phyloP scores from a whole-genome alignment of 495 filamentous ascomycete genomes.

The Penicillium ucsense region DNA sequence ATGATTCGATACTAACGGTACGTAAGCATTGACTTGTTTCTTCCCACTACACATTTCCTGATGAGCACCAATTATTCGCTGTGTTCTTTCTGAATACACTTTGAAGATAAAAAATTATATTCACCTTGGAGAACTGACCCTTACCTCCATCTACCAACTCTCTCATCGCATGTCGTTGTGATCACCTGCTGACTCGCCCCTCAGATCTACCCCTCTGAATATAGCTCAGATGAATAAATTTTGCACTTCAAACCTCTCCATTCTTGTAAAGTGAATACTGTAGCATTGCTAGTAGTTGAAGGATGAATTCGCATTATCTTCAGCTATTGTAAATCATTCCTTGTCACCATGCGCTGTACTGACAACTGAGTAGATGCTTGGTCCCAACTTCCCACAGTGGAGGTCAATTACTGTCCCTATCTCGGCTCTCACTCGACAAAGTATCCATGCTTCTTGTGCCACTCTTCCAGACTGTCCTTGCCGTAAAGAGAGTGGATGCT shows the following conservation, averaged over 20 bases:
- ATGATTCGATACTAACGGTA: no score
- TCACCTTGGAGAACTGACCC: constrained; percentile 96
- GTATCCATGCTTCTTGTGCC: constrained; percentile 41
- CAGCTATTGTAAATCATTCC: no score
- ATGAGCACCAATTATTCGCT: constrained; percentile 66
- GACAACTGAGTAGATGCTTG: no score
- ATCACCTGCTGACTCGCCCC: constrained; percentile 13
- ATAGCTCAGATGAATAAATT: neutral
- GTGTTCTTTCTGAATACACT: constrained; percentile 66
- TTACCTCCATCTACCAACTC: constrained; percentile 10
- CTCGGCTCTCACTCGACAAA: constrained; percentile 15
- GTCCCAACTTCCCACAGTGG: no score
- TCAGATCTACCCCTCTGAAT: constrained; percentile 8
- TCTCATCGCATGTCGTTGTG: constrained; percentile 8
- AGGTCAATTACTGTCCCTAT: no score
- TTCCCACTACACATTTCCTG: constrained; percentile 32
- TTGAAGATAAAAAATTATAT: constrained; percentile 60
- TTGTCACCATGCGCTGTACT: no score
- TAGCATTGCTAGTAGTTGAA: no score
- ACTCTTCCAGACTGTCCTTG: constrained; percentile 38
- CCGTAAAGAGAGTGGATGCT: constrained; percentile 33
- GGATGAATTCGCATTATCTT: no score
- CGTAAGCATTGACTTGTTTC: neutral
- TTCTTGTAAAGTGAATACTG: no score
- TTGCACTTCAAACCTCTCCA: no score